Evolutionary conservation across 2,329 filamentous ascomycete genomes (phyloP).

Genomic region (Pseudofabraea citricarpa): DNA sequence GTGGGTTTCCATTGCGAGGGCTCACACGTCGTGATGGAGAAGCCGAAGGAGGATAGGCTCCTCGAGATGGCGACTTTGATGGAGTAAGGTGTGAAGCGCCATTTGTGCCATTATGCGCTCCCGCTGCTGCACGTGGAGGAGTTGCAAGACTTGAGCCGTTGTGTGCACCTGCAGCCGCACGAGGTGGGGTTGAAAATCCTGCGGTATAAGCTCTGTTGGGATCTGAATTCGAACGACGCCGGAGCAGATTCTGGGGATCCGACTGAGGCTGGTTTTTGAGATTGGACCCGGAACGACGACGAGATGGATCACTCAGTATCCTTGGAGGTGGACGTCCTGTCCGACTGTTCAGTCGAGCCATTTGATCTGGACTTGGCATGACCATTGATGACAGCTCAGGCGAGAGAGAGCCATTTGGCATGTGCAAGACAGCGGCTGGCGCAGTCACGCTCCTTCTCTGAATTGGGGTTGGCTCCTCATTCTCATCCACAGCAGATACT

Average conservation of each 20-base stretch:
- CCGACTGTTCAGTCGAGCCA: conserved; percentile 25
- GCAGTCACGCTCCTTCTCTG: conserved; percentile 17
- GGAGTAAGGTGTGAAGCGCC: neutral
- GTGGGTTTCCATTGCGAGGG: conserved; percentile 14
- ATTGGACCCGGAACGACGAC: conserved; percentile 16
- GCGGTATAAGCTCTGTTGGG: neutral
- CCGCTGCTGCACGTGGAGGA: conserved; percentile 10
- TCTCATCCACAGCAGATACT: conserved; percentile 4
- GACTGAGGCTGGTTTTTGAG: neutral
- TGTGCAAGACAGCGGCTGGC: conserved; percentile 6
- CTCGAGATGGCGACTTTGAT: conserved; percentile 3
- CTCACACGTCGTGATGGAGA: conserved; percentile 14
- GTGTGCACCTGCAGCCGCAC: neutral
- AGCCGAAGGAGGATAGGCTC: conserved; percentile 6
- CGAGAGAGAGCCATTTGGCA: neutral
- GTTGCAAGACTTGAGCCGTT: conserved; percentile 13
- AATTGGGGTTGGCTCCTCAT: conserved; percentile 10
- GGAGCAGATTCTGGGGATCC: neutral
- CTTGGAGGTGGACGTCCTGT: conserved; percentile 20
- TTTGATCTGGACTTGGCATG: conserved; percentile 22
- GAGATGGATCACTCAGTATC: conserved; percentile 19
- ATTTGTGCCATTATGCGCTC: conserved; percentile 6
- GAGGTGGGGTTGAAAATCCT: neutral
- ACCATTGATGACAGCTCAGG: conserved; percentile 3
- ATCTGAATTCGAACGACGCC: neutral